These are phyloP conservation scores for Plantago rigida DNA, from an alignment of 305 asterid genomes.

Conservation along the genomic window DNA sequence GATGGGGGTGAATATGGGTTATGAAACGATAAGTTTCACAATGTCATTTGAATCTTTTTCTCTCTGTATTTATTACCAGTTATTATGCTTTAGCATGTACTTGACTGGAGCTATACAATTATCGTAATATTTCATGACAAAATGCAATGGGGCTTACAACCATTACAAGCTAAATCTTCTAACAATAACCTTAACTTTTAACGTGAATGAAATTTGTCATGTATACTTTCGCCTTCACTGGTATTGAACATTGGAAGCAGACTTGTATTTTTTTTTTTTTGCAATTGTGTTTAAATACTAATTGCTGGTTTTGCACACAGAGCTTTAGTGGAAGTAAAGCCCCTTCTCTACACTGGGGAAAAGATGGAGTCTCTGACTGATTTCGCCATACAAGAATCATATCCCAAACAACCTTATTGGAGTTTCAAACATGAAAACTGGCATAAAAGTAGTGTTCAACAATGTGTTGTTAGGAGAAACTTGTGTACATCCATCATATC, in stretches of 20 bases:
- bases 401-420: conserved; percentile 36
- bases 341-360: conserved; percentile 56
- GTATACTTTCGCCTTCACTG: background rate
- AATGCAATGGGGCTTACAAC: background rate
- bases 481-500: conserved; percentile 55
- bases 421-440: conserved; percentile 56
- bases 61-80: conserved; percentile 12
- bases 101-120: background rate
- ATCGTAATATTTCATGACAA: conserved; percentile 3
- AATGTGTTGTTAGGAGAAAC: conserved; percentile 51
- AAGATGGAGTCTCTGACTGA: conserved; percentile 31
- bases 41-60: conserved; percentile 1
- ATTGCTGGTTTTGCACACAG: conserved; percentile 35
- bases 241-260: background rate
- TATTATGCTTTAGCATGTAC: conserved; percentile 12
- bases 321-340: conserved; percentile 84
- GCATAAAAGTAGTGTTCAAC: conserved; percentile 57
- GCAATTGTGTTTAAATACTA: conserved; percentile 13
- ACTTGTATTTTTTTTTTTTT: background rate
- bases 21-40: background rate
- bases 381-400: conserved; percentile 29
- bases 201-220: background rate
- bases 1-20: too few relatives aligned
- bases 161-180: background rate
- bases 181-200: background rate